Base-by-base conservation (phyloP, 805 yeast genomes). In the Myxozyma kluyveri region DNA sequence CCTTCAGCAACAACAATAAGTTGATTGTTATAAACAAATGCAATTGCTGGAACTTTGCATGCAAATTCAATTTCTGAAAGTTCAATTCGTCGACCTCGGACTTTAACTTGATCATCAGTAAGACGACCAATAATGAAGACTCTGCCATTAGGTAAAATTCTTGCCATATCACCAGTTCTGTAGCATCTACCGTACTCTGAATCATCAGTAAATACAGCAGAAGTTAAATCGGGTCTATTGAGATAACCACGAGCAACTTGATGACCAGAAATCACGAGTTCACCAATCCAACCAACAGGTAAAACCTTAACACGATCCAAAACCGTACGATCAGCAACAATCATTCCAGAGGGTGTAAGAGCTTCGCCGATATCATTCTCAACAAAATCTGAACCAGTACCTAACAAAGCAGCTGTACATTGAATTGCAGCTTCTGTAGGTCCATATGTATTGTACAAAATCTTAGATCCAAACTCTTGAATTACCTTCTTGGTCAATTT, bases 61-160 rank as follows among this genome's bases (percentile, higher is more conserved):
- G 51, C 60, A 26, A 47, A 35, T 24, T 65, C 68, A 21, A 65
- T 62, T 43, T 65, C 69, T 1, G 65, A 67, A 4, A 65, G 56
- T 31, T 65, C 69, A 18, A 65, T 54, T 17, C 69, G 53, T n/a
- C 64, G 67, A 4, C 69, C 69, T 5, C 65, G 60, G 5, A 65
- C 39, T 47, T 65, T 65, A n/a, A 65, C 65, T 35, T 65, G 69
- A 18, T 60, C 64, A 19, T 64, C 69, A 36, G 54, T 41, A 3
- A 39, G 31, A 3, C 68, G 48, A 12, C 68, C 66, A 24, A 57
- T 27, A 37, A 61, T 60, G 17, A 52, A 45, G 4, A 65, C 50
- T 2, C 60, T 45, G 6, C 59, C 63, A 26, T 46, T 50, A 3
- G 56, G 49, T 6, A 57, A 47, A 45, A 62, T 44, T 6, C 60